Conservation (phyloP, 495 filamentous ascomycete genomes). For the Xylaria acuta region DNA sequence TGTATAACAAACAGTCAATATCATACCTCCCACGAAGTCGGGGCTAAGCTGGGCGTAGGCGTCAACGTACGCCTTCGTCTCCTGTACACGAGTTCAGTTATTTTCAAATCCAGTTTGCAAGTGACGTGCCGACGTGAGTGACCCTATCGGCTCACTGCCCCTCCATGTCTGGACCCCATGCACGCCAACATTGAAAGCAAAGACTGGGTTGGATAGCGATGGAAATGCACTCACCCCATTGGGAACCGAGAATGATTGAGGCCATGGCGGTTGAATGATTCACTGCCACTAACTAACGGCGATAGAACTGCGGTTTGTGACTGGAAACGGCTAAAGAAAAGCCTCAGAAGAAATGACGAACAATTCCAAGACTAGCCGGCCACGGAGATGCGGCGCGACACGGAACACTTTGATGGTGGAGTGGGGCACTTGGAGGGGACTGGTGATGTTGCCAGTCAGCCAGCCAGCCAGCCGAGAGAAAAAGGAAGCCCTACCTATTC, state of each 20-base stretch:
- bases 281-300: not conserved
- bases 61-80: slow-evolving; percentile 31
- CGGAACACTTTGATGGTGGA: slow-evolving; percentile 2
- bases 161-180: not conserved
- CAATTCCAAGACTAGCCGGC: slow-evolving; percentile 15
- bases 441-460: not conserved
- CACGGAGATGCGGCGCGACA: slow-evolving; percentile 21
- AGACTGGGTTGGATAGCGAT: not conserved
- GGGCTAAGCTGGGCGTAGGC: slow-evolving; percentile 7
- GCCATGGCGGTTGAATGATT: slow-evolving; percentile 13
- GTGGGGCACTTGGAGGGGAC: slow-evolving; percentile 8
- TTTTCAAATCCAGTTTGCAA: slow-evolving; percentile 13
- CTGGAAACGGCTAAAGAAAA: slow-evolving; percentile 13
- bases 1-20: slow-evolving; percentile 24
- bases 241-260: slow-evolving; percentile 29
- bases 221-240: slow-evolving; percentile 28
- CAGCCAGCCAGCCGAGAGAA: slow-evolving; percentile 6
- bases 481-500: not conserved
- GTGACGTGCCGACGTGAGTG: not conserved
- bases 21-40: slow-evolving; percentile 1
- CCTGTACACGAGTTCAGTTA: slow-evolving; percentile 21
- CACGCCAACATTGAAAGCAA: not conserved
- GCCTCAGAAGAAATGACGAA: slow-evolving; percentile 15
- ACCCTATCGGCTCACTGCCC: not conserved
- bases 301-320: not conserved